Base-by-base conservation (phyloP, 108 stramenopile genomes). In the Nitzschia inconspicua region DNA sequence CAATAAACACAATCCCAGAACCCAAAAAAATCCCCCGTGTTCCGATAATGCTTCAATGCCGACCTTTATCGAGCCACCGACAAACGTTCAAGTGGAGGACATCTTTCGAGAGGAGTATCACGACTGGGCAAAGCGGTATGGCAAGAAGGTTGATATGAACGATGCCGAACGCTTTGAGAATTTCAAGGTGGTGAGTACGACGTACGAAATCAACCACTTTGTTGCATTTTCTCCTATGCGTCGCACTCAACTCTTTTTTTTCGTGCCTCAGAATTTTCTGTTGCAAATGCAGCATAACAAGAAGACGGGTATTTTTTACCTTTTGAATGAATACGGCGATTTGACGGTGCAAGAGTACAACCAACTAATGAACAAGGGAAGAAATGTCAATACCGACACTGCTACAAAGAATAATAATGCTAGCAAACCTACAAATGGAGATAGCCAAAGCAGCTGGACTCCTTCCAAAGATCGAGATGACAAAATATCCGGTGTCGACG, bases 251-350 rank as follows among this genome's bases (percentile, higher is more conserved):
- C n/a, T n/a, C n/a, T n/a, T n/a, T n/a, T n/a, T n/a, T n/a, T n/a
- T n/a, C n/a, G n/a, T n/a, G n/a, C n/a, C n/a, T n/a, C n/a, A n/a
- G n/a, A 54, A 54, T 18, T 54, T 19, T 18, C 34, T 54, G 53
- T 4, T 54, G 18, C 53, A 54, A 54, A 54, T 54, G 53, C 53
- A 54, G 34, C 53, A 54, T 23, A 54, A 54, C 53, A 54, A 54
- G 30, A 54, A 36, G 34, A 36, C 53, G 4, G 34, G 34, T 5
- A 36, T 35, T 8, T 54, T 54, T 35, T 36, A 31, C 16, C n/a
- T 4, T 11, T 54, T 54, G 35, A 54, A 54, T n/a, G 53, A 54
- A 37, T 54, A 36, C 34, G 53, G 53, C 11, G 53, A 54, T 35
- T n/a, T n/a, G n/a, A n/a, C n/a, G n/a, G n/a, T n/a, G n/a, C n/a